Conservation (phyloP, 768 basidiomycete genomes). For the Cystobasidium onofrii region DNA sequence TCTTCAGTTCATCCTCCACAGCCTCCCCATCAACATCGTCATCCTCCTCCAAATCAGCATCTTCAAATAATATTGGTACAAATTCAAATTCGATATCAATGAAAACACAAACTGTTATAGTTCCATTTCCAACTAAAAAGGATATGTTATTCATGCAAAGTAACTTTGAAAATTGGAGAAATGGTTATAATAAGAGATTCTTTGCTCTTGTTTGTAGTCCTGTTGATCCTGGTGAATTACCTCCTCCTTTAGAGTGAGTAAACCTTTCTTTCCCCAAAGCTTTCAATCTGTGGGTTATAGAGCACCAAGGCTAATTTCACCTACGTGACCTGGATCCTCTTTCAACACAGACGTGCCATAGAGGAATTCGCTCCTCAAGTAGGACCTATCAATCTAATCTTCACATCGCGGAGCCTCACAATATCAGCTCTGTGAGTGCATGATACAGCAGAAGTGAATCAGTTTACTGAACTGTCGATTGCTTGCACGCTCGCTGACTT, state of each 20-base stretch:
- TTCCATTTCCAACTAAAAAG: neutral
- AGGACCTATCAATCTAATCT: conserved; percentile 6
- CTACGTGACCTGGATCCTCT: neutral
- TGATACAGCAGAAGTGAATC: no score
- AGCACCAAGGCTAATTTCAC: no score
- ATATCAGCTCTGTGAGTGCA: neutral
- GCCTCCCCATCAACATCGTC: neutral
- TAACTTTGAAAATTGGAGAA: neutral
- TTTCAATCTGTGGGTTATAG: no score
- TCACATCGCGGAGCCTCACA: neutral
- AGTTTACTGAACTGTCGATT: neutral
- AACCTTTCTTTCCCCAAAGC: no score
- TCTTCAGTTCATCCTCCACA: neutral
- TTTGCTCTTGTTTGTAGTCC: neutral
- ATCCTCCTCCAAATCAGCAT: neutral
- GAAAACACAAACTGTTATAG: neutral
- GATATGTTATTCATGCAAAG: neutral
- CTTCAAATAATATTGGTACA: neutral
- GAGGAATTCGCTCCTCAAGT: conserved; percentile 15
- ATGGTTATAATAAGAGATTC: conserved; percentile 1
- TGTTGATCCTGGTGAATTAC: conserved; percentile 22
- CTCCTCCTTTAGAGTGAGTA: conserved; percentile 22
- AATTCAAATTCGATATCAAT: neutral
- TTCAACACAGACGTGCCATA: neutral
- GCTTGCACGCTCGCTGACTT: neutral